Evolutionary conservation across 2,329 filamentous ascomycete species (phyloP).

Genomic region (Hymenotorrendiella dingleyae): DNA sequence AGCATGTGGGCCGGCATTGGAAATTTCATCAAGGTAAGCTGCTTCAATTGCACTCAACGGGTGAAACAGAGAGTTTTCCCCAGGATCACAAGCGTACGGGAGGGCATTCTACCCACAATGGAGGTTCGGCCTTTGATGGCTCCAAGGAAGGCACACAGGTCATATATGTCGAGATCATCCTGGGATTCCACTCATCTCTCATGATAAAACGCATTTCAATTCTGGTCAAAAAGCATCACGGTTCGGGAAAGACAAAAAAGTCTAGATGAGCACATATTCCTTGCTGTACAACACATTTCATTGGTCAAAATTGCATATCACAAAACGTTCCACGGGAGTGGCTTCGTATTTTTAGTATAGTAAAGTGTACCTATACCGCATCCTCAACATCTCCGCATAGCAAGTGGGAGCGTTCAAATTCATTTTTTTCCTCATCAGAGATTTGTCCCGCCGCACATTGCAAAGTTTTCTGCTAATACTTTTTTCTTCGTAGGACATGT

Average conservation of each 20-base stretch:
- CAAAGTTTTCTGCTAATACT: slow-evolving; percentile 6
- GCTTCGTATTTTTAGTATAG: too few species aligned
- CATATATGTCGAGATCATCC: slow-evolving; percentile 22
- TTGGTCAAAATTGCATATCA: too few species aligned
- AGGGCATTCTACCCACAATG: slow-evolving; percentile 30
- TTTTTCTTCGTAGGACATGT: slow-evolving; percentile 48
- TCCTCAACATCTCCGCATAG: too few species aligned
- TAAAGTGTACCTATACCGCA: too few species aligned
- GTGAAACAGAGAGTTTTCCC: slow-evolving; percentile 24
- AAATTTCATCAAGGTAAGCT: slow-evolving; percentile 70
- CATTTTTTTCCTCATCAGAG: background rate
- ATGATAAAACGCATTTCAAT: too few species aligned
- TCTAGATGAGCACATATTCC: too few species aligned
- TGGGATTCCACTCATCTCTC: slow-evolving; percentile 25
- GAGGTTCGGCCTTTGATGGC: slow-evolving; percentile 22
- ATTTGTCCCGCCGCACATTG: background rate
- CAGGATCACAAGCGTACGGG: slow-evolving; percentile 27
- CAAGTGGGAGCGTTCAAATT: too few species aligned
- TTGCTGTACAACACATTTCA: background rate
- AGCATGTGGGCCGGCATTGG: slow-evolving; percentile 84
- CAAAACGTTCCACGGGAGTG: background rate
- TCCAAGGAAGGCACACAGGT: slow-evolving; percentile 11
- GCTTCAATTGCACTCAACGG: slow-evolving; percentile 25
- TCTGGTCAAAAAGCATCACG: too few species aligned
- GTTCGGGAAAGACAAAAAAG: background rate